Base-by-base conservation (phyloP, 108 stramenopile species). In the Cyclotella distinguenda region DNA sequence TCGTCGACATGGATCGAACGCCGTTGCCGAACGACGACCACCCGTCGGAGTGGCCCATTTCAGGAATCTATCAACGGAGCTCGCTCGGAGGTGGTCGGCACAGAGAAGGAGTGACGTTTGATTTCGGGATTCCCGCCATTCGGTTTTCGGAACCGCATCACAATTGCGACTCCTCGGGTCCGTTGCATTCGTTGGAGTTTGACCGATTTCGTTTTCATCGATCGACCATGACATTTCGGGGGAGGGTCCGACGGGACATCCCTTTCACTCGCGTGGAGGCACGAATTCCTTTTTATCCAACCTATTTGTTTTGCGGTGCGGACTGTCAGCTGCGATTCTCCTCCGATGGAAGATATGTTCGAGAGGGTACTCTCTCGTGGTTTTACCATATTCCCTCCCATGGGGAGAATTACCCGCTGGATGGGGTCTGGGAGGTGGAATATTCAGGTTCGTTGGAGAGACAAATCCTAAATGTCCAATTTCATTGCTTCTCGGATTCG, bases 211-310 rank as follows among this genome's bases (percentile, higher is more conserved):
- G 82, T 53, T 88, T 82, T 44, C 82, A 85, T 64, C 38, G 61
- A 38, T n/a, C 39, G 15, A 79, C 78, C 9, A 63, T 74, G 51
- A 86, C 79, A 9, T 88, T 84, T 65, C 83, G 81, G 48, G 87
- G 85, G 0, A 48, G 9, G 23, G 23, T 36, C 23, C 12, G 10
- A 0, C 22, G 49, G 3, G 12, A 25, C 38, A 59, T 25, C 19
- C 36, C 31, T 57, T 57, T 36, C 6, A 39, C 21, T 3, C 2
- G 2, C 22, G 10, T 13, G 22, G 22, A 25, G 54, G 8, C 19
- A 12, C 33, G 16, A 19, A 48, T 19, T 23, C 10, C 21, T 1
- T 48, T 19, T 52, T 52, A 31, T 52, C 51, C 51, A 52, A 31
- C 28, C 54, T 55, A 55, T 18, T 55, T 38, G 12, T 55, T 28